Base-by-base conservation (phyloP, 1,284 basidiomycete species). In the Rhodotorula mucilaginosa region DNA sequence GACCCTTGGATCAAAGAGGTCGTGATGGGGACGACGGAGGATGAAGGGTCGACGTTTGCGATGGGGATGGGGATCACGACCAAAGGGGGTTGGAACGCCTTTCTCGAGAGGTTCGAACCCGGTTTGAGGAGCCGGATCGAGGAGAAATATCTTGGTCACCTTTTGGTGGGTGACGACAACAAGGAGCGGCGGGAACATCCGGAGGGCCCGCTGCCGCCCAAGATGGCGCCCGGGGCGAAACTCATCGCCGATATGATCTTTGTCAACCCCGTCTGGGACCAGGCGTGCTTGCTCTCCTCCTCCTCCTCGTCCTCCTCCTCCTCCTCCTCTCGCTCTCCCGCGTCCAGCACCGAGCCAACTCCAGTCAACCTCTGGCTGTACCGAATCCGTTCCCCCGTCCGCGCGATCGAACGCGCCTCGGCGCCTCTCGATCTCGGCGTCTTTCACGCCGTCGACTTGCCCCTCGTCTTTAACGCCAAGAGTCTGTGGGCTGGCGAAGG, bases 241-340 rank as follows among this genome's bases (percentile, higher is more conserved):
- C 46, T 75, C 26, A 44, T 75, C 44, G 63, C 67, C n/a, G 74
- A 73, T 56, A 67, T 71, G 44, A 47, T 75, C 46, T 75, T 75
- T n/a, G 68, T 74, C 51, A 61, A 75, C 34, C 74, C 74, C 6
- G 65, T 70, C 2, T 71, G 56, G 56, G 65, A 74, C 19, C 68
- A 69, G 29, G 74, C 74, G 2, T 56, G 59, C 13, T 46, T 69
- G 26, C 51, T 71, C 18, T 19, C 34, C 18, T 58, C 58, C 19
- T 8, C 21, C 23, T 13, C 58, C 19, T 34, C 21, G 19, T 44
- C 58, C 29, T 16, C 19, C 5, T 23, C 21, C 34, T 34, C 34
- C 34, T 34, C 34, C 34, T 34, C 34, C 34, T 34, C 34, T 34
- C 34, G 34, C 34, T 34, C 34, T 34, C 34, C 34, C 34, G 34